These are phyloP conservation scores for Pelargonium cotyledonis DNA, from an alignment of 441 rosid species.

Conservation along the genomic window DNA sequence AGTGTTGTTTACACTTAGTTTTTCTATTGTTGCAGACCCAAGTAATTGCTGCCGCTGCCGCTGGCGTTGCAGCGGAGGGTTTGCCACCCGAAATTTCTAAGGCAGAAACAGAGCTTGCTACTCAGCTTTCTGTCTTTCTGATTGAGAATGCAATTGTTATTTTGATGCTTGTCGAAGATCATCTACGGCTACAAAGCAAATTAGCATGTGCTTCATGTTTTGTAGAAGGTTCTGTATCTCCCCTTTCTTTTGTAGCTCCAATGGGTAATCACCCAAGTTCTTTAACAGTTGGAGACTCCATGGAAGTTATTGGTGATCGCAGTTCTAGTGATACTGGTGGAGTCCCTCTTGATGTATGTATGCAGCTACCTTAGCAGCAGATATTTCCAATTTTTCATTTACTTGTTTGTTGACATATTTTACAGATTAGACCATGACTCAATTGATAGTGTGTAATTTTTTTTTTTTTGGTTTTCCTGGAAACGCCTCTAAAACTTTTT, in stretches of 20 bases:
- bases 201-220: slow-evolving; percentile 41
- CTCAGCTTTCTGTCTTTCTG: slow-evolving; percentile 95
- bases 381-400: neutral
- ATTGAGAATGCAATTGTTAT: slow-evolving; percentile 99
- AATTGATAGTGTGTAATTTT: neutral
- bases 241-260: slow-evolving; percentile 69
- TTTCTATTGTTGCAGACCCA: slow-evolving; percentile 68
- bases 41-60: slow-evolving; percentile 99
- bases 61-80: slow-evolving; percentile 99
- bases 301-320: slow-evolving; percentile 53
- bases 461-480: neutral
- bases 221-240: slow-evolving; percentile 62
- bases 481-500: neutral
- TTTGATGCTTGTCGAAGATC: slow-evolving; percentile 99
- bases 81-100: slow-evolving; percentile 82
- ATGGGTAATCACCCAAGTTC: slow-evolving; percentile 41
- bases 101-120: slow-evolving; percentile 89
- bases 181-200: slow-evolving; percentile 94
- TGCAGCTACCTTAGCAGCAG: neutral
- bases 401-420: neutral
- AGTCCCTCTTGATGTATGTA: slow-evolving; percentile 84
- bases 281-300: slow-evolving; percentile 40
- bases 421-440: neutral
- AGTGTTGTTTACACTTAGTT: slow-evolving; percentile 19
- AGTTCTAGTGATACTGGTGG: slow-evolving; percentile 65